Conservation (phyloP, 1,284 basidiomycete genomes). For the Ganoderma boninense region DNA sequence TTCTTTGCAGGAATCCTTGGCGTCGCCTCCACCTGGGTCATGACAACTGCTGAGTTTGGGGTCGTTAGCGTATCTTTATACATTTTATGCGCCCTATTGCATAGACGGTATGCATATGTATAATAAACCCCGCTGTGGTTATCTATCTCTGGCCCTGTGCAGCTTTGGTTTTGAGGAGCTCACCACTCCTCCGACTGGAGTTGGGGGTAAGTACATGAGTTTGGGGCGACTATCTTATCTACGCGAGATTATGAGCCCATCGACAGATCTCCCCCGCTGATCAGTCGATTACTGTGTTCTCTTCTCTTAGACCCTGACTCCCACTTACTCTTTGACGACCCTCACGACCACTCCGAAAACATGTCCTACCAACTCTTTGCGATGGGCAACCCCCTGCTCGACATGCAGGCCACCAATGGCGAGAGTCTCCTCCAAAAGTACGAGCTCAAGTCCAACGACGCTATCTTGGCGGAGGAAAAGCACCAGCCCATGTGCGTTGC, state of each 20-base stretch:
- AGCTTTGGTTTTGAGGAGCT: no score
- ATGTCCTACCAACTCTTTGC: conserved; percentile 70
- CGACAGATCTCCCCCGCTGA: conserved; percentile 1
- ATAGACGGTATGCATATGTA: conserved; percentile 5
- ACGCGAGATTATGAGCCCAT: neutral
- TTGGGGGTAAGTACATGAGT: no score
- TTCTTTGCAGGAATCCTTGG: conserved; percentile 61
- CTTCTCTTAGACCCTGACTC: conserved; percentile 12
- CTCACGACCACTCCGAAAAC: conserved; percentile 11
- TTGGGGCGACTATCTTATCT: no score
- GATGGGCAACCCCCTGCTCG: conserved; percentile 91
- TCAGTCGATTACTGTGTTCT: conserved; percentile 10
- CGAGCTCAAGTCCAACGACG: conserved; percentile 93
- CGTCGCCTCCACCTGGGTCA: conserved; percentile 60
- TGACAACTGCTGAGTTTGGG: conserved; percentile 36
- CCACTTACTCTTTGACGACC: neutral
- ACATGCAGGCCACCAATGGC: conserved; percentile 88
- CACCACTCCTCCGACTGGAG: no score
- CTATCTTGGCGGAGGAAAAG: conserved; percentile 90
- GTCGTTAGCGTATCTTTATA: conserved; percentile 19
- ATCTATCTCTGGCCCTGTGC: neutral
- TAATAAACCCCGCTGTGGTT: neutral
- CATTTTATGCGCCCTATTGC: conserved; percentile 19
- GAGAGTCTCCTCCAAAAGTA: conserved; percentile 92
- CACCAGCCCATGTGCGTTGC: conserved; percentile 76